A percentile compares a stretch with the other conserved stretches of the same genome.
These are phyloP conservation scores for Dalechampia spathulata DNA, from an alignment of 441 rosid genomes.

Conservation along the genomic window DNA sequence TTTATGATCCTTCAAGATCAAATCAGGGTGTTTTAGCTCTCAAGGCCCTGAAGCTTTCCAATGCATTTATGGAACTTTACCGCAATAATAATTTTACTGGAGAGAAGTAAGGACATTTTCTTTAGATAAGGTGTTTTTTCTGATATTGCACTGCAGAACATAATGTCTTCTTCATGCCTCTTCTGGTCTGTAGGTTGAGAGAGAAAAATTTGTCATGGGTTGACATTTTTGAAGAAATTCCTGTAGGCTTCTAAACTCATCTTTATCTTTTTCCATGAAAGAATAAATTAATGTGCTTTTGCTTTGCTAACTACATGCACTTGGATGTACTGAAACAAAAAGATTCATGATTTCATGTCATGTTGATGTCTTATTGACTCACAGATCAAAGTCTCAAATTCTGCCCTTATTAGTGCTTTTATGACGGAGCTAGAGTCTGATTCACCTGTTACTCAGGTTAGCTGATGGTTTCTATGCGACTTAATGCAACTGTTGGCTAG, in stretches of 20 bases:
- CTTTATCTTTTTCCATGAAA: background rate
- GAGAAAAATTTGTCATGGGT: conserved; percentile 97
- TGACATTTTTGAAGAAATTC: conserved; percentile 97
- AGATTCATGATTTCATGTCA: background rate
- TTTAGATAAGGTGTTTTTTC: background rate
- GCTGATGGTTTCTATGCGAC: background rate
- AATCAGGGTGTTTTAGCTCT: conserved; percentile 84
- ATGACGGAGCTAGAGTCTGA: conserved; percentile 92
- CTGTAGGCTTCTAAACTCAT: conserved; percentile 47
- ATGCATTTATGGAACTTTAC: conserved; percentile 91
- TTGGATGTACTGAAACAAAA: background rate
- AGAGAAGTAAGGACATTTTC: conserved; percentile 57
- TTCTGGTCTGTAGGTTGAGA: conserved; percentile 58
- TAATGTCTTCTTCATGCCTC: conserved; percentile 11
- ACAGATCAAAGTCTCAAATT: conserved; percentile 95
- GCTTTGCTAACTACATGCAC: background rate
- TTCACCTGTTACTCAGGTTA: conserved; percentile 82
- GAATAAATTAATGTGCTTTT: background rate
- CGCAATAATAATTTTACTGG: conserved; percentile 76
- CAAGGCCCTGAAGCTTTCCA: conserved; percentile 95
- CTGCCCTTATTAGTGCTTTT: conserved; percentile 92
- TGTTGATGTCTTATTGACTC: conserved; percentile 4
- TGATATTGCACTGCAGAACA: conserved; percentile 6
- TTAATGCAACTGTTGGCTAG: background rate
- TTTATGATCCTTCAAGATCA: conserved; percentile 93